Evolutionary conservation across 306 rosid genomes (phyloP), one percentile per base, ranked within the genome.

Genomic region (Glycine tomentella): DNA sequence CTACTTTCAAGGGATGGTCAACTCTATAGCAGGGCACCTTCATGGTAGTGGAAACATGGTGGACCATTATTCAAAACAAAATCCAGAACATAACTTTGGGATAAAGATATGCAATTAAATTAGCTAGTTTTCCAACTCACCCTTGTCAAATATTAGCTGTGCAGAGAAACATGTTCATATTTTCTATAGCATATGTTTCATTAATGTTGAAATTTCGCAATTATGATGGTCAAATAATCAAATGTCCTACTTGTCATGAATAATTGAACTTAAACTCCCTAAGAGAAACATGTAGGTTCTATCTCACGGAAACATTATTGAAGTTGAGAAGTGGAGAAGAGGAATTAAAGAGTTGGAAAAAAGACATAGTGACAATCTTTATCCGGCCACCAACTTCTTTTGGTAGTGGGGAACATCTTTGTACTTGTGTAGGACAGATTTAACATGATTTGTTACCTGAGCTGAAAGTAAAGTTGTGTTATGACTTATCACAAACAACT

Each of bases 331-430:
- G 9, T 13, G 31, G 51, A 33, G 50, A 64, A 64, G 11, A 40
- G 25, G 1, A 6, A 25, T 25, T 25, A 25, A 20, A 45, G 76
- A 13, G 5, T 69, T 2, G n/a, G 45, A 64, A 68, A 55, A 25
- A 25, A 25, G 6, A 80, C n/a, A 81, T 9, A 75, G 51, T 57
- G 56, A 25, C n/a, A 45, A 45, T 68, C 56, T 59, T 82, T 69
- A 67, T 85, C 16, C 5, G 4, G 81, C 40, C 48, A 31, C 69
- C 67, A 0, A 25, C 14, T 84, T 84, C 80, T 25, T 79, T 53
- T 34, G 7, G 62, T 82, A 80, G 86, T 80, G 90, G 90, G 88
- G 63, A 71, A 77, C 90, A 82, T 77, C 84, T 84, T 75, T 85
- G 76, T 51, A 57, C 79, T 74, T 1, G 31, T 82, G 57, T n/a